Conservation (phyloP, 2,329 filamentous ascomycete genomes). For the Septoria petroselini region DNA sequence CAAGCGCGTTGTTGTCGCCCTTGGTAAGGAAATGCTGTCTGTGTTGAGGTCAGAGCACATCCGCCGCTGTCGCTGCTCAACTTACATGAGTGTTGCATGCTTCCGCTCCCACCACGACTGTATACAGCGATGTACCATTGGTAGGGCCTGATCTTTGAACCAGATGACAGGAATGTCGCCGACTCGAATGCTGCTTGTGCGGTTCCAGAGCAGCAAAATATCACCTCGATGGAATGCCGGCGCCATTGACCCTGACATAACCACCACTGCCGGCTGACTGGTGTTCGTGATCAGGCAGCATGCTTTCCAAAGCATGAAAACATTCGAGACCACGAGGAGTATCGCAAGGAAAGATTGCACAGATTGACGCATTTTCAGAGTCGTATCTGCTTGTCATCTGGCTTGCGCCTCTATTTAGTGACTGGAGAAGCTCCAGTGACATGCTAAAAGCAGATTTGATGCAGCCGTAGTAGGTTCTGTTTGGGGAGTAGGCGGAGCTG, state of each 20-base stretch:
- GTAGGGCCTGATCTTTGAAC: slow-evolving; percentile 3
- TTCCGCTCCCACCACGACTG: not conserved
- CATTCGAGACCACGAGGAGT: not conserved
- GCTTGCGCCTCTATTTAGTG: too few relatives aligned
- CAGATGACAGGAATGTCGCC: slow-evolving; percentile 10
- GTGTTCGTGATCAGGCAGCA: not conserved
- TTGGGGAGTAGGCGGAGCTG: too few relatives aligned
- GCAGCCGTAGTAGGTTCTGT: not conserved
- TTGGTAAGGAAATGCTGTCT: slow-evolving; percentile 8
- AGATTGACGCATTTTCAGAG: not conserved
- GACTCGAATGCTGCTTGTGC: not conserved
- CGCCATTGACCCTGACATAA: slow-evolving; percentile 4
- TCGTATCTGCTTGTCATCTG: too few relatives aligned
- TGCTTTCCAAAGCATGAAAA: slow-evolving; percentile 2
- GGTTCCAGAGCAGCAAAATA: slow-evolving; percentile 3
- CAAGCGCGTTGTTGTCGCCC: slow-evolving; percentile 9
- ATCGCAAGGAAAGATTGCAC: not conserved
- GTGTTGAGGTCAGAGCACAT: not conserved
- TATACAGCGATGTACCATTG: slow-evolving; percentile 8
- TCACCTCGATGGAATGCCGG: slow-evolving; percentile 11
- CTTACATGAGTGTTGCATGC: not conserved
- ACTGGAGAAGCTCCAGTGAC: too few relatives aligned
- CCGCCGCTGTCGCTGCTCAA: too few relatives aligned
- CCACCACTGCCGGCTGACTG: slow-evolving; percentile 2
- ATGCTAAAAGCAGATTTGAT: too few relatives aligned